phyloP scores from a whole-genome alignment of 129 eudicot species.

The Lactuca saligna region DNA sequence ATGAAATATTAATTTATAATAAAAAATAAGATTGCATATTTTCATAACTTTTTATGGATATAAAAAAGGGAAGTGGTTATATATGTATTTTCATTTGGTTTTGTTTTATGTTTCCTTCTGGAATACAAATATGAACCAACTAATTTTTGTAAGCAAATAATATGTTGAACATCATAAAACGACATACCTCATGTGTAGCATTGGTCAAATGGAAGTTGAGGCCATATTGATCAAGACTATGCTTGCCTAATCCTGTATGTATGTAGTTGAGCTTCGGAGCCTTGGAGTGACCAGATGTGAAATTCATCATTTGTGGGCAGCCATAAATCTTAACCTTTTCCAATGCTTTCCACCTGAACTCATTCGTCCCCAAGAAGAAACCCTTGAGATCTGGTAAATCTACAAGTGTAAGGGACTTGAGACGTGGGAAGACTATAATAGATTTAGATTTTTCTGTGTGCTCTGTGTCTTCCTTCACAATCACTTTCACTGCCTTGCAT shows the following conservation, averaged over 20 bases:
- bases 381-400: background rate
- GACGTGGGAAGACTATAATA: background rate
- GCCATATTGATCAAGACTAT: background rate
- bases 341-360: background rate
- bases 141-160: background rate
- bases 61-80: no score
- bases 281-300: background rate
- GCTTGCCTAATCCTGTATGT: background rate
- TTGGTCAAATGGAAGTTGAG: background rate
- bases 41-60: no score
- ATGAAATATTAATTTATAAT: no score
- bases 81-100: no score
- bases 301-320: background rate
- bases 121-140: background rate
- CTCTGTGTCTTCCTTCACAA: conserved; percentile 4
- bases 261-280: background rate
- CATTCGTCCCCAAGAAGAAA: background rate
- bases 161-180: background rate
- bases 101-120: no score
- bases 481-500: background rate
- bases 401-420: background rate
- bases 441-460: background rate
- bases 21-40: no score
- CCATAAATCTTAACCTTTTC: background rate
- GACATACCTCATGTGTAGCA: background rate